Evolutionary conservation across 2,329 filamentous ascomycete species (phyloP).

Genomic region (Penicillium sp.): DNA sequence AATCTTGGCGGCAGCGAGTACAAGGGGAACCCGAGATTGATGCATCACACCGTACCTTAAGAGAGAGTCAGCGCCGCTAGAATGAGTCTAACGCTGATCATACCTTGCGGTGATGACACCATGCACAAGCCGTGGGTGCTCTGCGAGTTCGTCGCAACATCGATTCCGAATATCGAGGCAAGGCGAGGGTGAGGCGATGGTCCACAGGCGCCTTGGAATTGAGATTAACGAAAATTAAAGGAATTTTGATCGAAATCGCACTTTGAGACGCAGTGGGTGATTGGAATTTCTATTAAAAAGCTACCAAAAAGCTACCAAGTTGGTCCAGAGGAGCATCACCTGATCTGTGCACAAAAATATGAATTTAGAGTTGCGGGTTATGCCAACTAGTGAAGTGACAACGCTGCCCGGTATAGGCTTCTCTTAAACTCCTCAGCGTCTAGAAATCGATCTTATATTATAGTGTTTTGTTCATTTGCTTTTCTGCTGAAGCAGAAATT

Average conservation of each 20-base stretch:
- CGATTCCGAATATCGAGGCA: background rate
- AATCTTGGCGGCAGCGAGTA: constrained; percentile 56
- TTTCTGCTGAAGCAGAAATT: no score
- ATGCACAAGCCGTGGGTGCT: constrained; percentile 33
- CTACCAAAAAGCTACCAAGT: background rate
- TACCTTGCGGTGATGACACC: constrained; percentile 34
- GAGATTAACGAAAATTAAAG: background rate
- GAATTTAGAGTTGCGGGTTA: background rate
- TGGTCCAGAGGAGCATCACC: background rate
- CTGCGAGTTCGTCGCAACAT: constrained; percentile 30
- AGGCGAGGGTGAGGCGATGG: no score
- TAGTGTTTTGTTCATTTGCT: no score
- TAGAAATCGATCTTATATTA: no score
- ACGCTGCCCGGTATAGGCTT: no score
- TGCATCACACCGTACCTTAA: constrained; percentile 28
- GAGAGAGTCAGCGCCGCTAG: background rate
- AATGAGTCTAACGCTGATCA: background rate
- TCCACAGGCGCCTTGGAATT: no score
- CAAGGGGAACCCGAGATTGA: constrained; percentile 43
- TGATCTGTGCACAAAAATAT: background rate
- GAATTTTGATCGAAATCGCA: no score
- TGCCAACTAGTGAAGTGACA: background rate
- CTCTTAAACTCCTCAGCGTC: no score
- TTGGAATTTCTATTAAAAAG: no score
- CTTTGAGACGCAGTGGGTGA: no score